Base-by-base conservation (phyloP, 495 filamentous ascomycete species). In the Echria macrotheca region DNA sequence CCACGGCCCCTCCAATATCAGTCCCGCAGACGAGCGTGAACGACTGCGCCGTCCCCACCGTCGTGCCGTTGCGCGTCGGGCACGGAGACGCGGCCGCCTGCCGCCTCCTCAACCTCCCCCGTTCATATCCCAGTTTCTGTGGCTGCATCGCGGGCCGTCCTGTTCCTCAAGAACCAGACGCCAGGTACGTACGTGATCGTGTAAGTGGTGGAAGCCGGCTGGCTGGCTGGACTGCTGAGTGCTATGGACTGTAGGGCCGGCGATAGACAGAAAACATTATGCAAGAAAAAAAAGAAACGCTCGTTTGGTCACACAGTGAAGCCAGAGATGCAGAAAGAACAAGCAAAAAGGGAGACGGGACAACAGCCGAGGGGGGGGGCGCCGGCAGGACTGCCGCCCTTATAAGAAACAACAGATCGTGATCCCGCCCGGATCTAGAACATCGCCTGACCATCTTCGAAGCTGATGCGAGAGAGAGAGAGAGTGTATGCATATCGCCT, bases 1-100 rank as follows among this genome's bases (percentile, higher is more conserved):
- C 17, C 10, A 59, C 49, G 19, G 58, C 52, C 12, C 60, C 62
- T 8, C 49, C 53, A 10, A 67, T 25, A 18, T 55, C 45, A 7
- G 61, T 52, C 23, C 61, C 56, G 55, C 67, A 69, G 12, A 63
- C 49, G n/a, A 68, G 46, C 15, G 55, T 63, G 49, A 68, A 68
- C 32, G 60, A n/a, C 15, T 66, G 60, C 15, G 39, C 19, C 26
- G 41, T 50, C 31, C 67, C 67, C 5, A 68, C 52, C 29, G 44
- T 56, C 2, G 63, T 64, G 28, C 65, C 65, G 31, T 69, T 65
- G 18, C 56, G 57, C 10, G 38, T 31, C 10, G 67, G 65, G 26
- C 67, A 67, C 23, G 65, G 65, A 10, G 46, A 29, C 24, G 28
- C 28, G 7, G 36, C 32, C 36, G 48, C 44, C 26, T 49, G 47